Base-by-base conservation (phyloP, 2,329 filamentous ascomycete genomes). In the Ambrosiella beaveri region DNA sequence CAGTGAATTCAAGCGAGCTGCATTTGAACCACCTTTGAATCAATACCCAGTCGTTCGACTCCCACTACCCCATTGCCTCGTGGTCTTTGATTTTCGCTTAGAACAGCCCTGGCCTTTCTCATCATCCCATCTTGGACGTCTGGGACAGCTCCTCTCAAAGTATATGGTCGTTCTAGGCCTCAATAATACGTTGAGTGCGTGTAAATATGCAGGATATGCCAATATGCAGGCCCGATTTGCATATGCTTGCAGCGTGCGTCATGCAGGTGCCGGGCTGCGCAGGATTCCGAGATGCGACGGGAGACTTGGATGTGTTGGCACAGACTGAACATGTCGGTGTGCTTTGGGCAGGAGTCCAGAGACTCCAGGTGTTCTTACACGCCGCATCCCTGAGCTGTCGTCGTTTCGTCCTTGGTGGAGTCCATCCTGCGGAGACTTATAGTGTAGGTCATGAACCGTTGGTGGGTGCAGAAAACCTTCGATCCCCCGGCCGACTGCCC, bases 171-270 rank as follows among this genome's bases (percentile, higher is more conserved):
- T 54, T 54, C 52, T 54, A 54, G 52, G 17, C 52, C 39, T 54
- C 52, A 54, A 54, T 54, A 54, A 41, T 54, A 41, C 37, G 52
- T 40, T 41, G 52, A 15, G n/a, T 54, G 52, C 52, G 41, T 54
- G 37, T 38, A 54, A n/a, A 51, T 51, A n/a, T 36, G 27, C 27
- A 51, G 47, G 9, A 35, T 51, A 51, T 51, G 47, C 47, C 27
- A 51, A 51, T 51, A 51, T 51, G 27, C 47, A 51, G 47, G 47
- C 47, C 44, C 47, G 35, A 36, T 3, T 36, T 51, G 47, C 47
- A 51, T 27, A 27, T 37, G 11, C 17, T 19, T 51, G 47, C 47
- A 35, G 47, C 47, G 19, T 51, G 27, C 47, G 11, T 51, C 47
- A 51, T 51, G 47, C 47, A 51, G 47, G 47, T 51, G 47, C 47